phyloP scores from a whole-genome alignment of 192 early-diverging fungal genomes.

The Coemansia sp. region DNA sequence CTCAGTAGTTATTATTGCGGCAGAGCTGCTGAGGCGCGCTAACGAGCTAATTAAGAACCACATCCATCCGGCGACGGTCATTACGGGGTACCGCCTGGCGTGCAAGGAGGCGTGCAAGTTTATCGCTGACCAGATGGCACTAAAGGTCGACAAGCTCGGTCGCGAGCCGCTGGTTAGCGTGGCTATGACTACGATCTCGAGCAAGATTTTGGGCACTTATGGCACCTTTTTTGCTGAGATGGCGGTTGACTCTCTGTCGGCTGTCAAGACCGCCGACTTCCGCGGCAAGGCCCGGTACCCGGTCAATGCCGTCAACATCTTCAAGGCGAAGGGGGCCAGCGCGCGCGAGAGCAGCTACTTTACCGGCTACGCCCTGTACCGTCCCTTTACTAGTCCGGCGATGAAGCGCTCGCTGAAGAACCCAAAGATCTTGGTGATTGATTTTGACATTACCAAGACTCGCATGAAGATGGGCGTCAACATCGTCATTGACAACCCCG shows the following conservation, averaged over 20 bases:
- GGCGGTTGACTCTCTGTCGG: slow-evolving; percentile 88
- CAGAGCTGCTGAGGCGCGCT: slow-evolving; percentile 91
- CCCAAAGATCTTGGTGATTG: slow-evolving; percentile 96
- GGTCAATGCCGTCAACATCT: slow-evolving; percentile 94
- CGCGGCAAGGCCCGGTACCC: slow-evolving; percentile 91
- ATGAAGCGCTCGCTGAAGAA: slow-evolving; percentile 84
- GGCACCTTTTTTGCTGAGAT: slow-evolving; percentile 96
- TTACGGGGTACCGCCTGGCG: slow-evolving; percentile 94
- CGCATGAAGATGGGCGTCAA: slow-evolving; percentile 98
- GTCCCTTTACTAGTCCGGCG: slow-evolving; percentile 94
- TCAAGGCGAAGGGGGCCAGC: slow-evolving; percentile 96
- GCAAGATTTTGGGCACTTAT: slow-evolving; percentile 97
- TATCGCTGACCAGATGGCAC: slow-evolving; percentile 94
- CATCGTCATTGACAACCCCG: slow-evolving; percentile 97
- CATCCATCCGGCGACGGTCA: slow-evolving; percentile 99
- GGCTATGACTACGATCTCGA: slow-evolving; percentile 96
- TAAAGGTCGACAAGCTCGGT: slow-evolving; percentile 91
- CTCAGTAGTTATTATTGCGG: slow-evolving; percentile 98
- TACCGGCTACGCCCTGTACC: slow-evolving; percentile 95
- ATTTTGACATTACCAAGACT: slow-evolving; percentile 98
- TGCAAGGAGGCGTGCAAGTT: slow-evolving; percentile 98
- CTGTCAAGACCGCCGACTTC: slow-evolving; percentile 83
- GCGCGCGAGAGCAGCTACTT: slow-evolving; percentile 85
- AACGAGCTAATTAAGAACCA: slow-evolving; percentile 98
- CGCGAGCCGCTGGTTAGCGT: slow-evolving; percentile 91